Evolutionary conservation across 768 basidiomycete species (phyloP).

Genomic region (Pulveroboletus sp.): DNA sequence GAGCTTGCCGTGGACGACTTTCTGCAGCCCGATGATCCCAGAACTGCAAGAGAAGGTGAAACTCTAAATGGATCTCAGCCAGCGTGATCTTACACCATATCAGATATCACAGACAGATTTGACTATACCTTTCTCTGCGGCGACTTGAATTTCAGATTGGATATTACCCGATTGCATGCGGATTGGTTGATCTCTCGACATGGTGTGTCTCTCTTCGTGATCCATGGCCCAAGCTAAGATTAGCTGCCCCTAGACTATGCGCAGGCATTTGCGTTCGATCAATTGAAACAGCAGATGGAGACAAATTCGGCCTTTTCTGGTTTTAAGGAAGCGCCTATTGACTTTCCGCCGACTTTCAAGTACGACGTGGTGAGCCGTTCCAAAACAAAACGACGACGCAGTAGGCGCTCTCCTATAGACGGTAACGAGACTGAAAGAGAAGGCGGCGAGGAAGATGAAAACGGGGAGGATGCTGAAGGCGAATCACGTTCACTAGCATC

Average conservation of each 20-base stretch:
- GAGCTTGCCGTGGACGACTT: slow-evolving; percentile 82
- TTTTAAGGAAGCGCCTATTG: slow-evolving; percentile 75
- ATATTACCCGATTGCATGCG: slow-evolving; percentile 86
- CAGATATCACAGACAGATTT: slow-evolving; percentile 82
- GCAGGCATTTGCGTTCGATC: slow-evolving; percentile 89
- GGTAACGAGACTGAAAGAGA: slow-evolving; percentile 42
- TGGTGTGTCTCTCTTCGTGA: slow-evolving; percentile 41
- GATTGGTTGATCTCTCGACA: slow-evolving; percentile 89
- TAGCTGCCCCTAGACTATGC: slow-evolving; percentile 56
- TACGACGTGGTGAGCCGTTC: slow-evolving; percentile 71
- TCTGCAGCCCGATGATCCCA: slow-evolving; percentile 59
- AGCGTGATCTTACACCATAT: slow-evolving; percentile 8
- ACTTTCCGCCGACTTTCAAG: slow-evolving; percentile 94
- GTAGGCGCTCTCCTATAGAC: slow-evolving; percentile 36
- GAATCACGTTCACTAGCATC: slow-evolving; percentile 56
- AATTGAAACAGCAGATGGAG: slow-evolving; percentile 75
- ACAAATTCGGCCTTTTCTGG: slow-evolving; percentile 68
- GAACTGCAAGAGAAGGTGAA: slow-evolving; percentile 68
- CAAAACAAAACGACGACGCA: slow-evolving; percentile 39
- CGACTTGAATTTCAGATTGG: slow-evolving; percentile 88
- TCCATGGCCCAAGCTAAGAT: slow-evolving; percentile 8
- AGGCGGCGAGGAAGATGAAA: slow-evolving; percentile 32
- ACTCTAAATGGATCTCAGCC: neutral
- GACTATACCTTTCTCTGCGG: slow-evolving; percentile 89
- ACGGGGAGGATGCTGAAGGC: slow-evolving; percentile 40